Percentiles rank a stretch among this genome's conserved stretches.
These are phyloP conservation scores for Tribonema minus DNA, from an alignment of 108 stramenopile genomes.

Conservation along the genomic window DNA sequence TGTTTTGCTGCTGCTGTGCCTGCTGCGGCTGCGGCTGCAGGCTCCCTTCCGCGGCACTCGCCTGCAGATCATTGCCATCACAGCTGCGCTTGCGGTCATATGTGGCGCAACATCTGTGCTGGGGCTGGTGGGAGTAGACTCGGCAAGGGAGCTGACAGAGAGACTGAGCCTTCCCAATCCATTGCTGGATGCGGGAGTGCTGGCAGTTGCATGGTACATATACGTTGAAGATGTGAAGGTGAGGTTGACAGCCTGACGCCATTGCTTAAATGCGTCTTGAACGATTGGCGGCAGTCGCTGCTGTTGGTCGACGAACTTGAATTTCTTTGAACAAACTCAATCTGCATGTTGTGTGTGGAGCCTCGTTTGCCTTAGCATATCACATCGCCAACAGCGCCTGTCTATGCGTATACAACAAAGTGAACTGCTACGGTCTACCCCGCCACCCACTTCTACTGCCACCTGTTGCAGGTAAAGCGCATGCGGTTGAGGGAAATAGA, in stretches of 20 bases:
- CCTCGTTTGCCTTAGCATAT: no score
- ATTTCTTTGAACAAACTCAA: not conserved
- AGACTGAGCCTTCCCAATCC: slow-evolving; percentile 23
- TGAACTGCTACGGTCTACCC: no score
- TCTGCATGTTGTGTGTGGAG: no score
- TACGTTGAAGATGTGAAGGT: slow-evolving; percentile 33
- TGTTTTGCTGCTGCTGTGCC: no score
- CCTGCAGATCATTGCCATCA: not conserved
- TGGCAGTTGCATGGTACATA: slow-evolving; percentile 12
- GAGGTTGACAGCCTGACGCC: no score
- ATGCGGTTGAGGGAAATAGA: not conserved
- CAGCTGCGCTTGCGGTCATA: not conserved
- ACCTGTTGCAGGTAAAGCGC: no score
- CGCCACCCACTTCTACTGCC: no score
- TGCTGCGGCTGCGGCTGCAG: no score
- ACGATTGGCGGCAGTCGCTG: not conserved
- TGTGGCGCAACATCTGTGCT: slow-evolving; percentile 11
- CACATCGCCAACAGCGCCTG: no score
- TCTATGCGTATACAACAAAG: no score
- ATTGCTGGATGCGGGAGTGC: slow-evolving; percentile 14
- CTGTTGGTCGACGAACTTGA: not conserved
- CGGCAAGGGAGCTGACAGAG: slow-evolving; percentile 11
- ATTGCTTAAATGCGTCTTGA: not conserved
- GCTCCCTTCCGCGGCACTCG: not conserved
- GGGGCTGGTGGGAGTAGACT: slow-evolving; percentile 22